phyloP scores from a whole-genome alignment of 2,329 filamentous ascomycete genomes.

The Colletotrichum cereale region DNA sequence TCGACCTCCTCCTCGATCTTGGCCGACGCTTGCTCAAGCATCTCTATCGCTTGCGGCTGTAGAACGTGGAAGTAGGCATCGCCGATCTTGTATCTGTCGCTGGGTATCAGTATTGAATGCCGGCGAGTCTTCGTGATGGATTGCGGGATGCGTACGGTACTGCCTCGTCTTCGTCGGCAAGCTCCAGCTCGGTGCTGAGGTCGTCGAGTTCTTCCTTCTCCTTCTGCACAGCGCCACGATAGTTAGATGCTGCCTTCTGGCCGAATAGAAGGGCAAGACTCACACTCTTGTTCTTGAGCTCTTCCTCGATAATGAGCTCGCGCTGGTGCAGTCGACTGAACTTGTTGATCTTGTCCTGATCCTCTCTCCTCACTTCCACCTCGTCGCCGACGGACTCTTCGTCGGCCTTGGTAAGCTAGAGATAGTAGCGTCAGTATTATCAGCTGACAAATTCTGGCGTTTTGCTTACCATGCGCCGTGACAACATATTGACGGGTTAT shows the following conservation, averaged over 20 bases:
- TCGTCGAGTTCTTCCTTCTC: conserved; percentile 99
- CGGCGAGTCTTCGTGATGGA: not conserved
- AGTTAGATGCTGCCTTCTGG: conserved; percentile 34
- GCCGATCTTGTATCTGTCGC: conserved; percentile 89
- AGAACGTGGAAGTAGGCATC: conserved; percentile 94
- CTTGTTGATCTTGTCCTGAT: conserved; percentile 98
- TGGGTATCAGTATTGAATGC: not conserved
- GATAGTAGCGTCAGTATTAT: conserved; percentile 17
- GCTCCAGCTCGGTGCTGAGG: conserved; percentile 88
- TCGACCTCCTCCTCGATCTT: conserved; percentile 83
- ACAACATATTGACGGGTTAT: conserved; percentile 56
- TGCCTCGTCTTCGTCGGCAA: conserved; percentile 94
- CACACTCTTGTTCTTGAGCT: conserved; percentile 84
- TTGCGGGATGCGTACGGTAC: conserved; percentile 73
- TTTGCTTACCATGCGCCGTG: conserved; percentile 69
- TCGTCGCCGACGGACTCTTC: conserved; percentile 85
- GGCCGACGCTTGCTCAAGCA: conserved; percentile 79
- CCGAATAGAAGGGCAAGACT: conserved; percentile 46
- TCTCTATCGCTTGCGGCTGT: conserved; percentile 85
- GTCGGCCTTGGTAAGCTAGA: conserved; percentile 91
- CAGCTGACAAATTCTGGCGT: no score
- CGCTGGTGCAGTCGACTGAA: conserved; percentile 96
- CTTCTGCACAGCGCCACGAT: conserved; percentile 70
- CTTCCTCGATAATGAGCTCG: conserved; percentile 82
- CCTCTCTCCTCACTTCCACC: conserved; percentile 92